Evolutionary conservation across 805 yeast genomes (phyloP).

Genomic region (Helenozyma rhizophorensis): DNA sequence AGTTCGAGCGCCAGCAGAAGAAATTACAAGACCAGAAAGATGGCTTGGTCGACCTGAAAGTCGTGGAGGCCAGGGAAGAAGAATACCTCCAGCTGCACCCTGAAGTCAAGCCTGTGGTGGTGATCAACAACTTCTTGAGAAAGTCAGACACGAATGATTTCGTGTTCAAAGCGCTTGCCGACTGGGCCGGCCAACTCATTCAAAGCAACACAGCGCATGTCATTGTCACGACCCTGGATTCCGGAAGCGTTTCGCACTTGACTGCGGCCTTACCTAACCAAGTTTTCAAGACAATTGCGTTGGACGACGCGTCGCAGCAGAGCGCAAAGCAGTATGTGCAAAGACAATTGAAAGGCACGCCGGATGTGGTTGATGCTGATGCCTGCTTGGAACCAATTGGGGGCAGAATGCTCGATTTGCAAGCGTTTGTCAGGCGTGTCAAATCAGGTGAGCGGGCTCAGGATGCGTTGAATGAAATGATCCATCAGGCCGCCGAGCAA

Average conservation of each 20-base stretch:
- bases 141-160: slow-evolving; percentile 56
- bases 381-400: slow-evolving; percentile 72
- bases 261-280: slow-evolving; percentile 78
- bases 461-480: slow-evolving; percentile 75
- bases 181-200: slow-evolving; percentile 81
- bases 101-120: slow-evolving; percentile 78
- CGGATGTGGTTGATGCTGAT: slow-evolving; percentile 39
- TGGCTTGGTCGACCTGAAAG: slow-evolving; percentile 15
- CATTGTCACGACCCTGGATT: slow-evolving; percentile 79
- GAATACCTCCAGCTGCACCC: slow-evolving; percentile 84
- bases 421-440: slow-evolving; percentile 82
- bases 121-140: slow-evolving; percentile 67
- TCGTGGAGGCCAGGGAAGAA: slow-evolving; percentile 57
- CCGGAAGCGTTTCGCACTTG: slow-evolving; percentile 66
- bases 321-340: slow-evolving; percentile 70
- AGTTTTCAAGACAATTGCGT: slow-evolving; percentile 67
- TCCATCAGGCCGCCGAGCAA: slow-evolving; percentile 82
- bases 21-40: slow-evolving; percentile 5
- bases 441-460: slow-evolving; percentile 81
- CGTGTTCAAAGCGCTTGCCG: slow-evolving; percentile 70
- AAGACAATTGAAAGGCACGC: slow-evolving; percentile 41
- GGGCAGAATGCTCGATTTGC: slow-evolving; percentile 92
- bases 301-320: slow-evolving; percentile 75
- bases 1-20: slow-evolving; percentile 17
- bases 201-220: slow-evolving; percentile 86